Conservation (phyloP, 305 asterid species). For the Fraxinus albicans region DNA sequence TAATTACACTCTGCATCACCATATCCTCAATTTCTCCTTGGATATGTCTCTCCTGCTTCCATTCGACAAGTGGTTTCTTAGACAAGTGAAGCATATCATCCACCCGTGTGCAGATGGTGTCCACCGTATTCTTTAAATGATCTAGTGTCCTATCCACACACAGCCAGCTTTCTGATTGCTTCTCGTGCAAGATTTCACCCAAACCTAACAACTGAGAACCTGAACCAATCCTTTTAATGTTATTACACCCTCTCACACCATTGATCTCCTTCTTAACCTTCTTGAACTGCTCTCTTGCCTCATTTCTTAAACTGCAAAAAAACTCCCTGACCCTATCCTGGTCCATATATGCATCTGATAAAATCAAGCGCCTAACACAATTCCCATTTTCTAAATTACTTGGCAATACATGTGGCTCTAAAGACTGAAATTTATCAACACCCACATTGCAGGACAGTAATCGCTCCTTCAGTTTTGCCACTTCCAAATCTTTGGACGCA, state of each 20-base stretch:
- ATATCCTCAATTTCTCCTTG: constrained; percentile 49
- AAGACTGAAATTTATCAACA: constrained; percentile 23
- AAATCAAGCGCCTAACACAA: constrained; percentile 21
- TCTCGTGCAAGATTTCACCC: constrained; percentile 55
- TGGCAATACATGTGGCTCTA: constrained; percentile 12
- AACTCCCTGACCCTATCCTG: constrained; percentile 48
- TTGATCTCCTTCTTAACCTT: constrained; percentile 51
- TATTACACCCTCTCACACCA: constrained; percentile 35
- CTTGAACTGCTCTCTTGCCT: constrained; percentile 47
- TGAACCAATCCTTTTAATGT: constrained; percentile 45
- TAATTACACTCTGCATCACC: constrained; percentile 48
- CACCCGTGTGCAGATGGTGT: constrained; percentile 36
- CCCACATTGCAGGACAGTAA: constrained; percentile 28
- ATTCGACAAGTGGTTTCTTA: constrained; percentile 39
- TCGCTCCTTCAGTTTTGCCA: constrained; percentile 41
- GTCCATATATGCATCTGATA: constrained; percentile 23
- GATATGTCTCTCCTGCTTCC: constrained; percentile 38
- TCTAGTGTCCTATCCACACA: constrained; percentile 40
- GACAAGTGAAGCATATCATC: constrained; percentile 41
- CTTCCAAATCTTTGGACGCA: constrained; percentile 59
- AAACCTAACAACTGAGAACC: constrained; percentile 55
- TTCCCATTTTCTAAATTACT: constrained; percentile 16
- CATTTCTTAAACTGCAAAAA: constrained; percentile 36
- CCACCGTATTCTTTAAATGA: constrained; percentile 43
- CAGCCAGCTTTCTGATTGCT: constrained; percentile 43